phyloP scores from a whole-genome alignment of 1,284 basidiomycete genomes.

The Agaricales sp. region DNA sequence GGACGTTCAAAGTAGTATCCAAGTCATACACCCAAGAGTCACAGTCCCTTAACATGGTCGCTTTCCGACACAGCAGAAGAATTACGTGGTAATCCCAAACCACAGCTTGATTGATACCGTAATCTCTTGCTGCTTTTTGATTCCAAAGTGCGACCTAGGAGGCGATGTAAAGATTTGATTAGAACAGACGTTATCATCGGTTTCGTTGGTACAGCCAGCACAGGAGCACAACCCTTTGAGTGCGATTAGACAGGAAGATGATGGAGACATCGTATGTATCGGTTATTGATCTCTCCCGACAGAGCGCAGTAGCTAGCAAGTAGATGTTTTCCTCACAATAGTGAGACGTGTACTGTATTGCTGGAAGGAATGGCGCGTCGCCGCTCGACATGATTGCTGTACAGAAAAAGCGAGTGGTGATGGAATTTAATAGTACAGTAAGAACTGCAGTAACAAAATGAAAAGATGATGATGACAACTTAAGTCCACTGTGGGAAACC shows the following conservation, averaged over 20 bases:
- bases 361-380: neutral
- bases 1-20: neutral
- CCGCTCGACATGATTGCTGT: too few relatives aligned
- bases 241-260: neutral
- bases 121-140: neutral
- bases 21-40: neutral
- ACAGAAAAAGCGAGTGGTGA: too few relatives aligned
- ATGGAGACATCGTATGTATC: neutral
- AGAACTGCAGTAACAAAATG: too few relatives aligned
- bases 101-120: neutral
- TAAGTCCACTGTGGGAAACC: too few relatives aligned
- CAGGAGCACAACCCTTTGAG: neutral
- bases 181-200: too few relatives aligned
- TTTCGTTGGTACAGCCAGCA: too few relatives aligned
- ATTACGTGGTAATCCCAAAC: neutral
- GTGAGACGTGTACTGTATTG: neutral
- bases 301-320: neutral
- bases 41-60: too few relatives aligned
- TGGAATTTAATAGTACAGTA: too few relatives aligned
- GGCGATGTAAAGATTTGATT: too few relatives aligned
- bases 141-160: neutral
- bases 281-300: neutral
- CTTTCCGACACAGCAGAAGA: too few relatives aligned
- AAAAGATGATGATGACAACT: too few relatives aligned
- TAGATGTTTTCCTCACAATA: neutral